Conservation (phyloP, 768 basidiomycete species). For the Lyophyllum decastes region DNA sequence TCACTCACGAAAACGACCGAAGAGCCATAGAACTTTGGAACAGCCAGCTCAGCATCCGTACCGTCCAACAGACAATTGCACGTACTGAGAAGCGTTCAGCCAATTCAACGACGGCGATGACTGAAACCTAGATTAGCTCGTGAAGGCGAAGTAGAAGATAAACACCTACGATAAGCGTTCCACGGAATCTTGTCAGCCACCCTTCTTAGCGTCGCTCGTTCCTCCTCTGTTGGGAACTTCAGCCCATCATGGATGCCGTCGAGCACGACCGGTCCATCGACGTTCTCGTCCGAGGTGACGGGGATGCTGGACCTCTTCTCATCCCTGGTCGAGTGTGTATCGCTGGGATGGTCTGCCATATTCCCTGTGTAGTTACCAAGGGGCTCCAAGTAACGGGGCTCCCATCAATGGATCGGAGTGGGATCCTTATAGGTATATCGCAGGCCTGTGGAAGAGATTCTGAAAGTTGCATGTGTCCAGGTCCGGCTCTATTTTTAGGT, state of each 20-base stretch:
- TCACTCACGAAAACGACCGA: constrained; percentile 49
- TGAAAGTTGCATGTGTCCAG: neutral
- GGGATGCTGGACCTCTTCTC: constrained; percentile 48
- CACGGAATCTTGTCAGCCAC: constrained; percentile 62
- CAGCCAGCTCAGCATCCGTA: neutral
- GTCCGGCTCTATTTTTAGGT: neutral
- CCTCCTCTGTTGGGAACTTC: constrained; percentile 66
- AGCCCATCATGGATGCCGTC: constrained; percentile 50
- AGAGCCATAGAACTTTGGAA: constrained; percentile 42
- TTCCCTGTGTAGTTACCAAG: neutral
- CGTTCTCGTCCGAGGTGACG: neutral
- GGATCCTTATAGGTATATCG: neutral
- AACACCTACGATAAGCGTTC: constrained; percentile 50
- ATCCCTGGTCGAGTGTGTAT: neutral
- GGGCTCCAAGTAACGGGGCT: neutral
- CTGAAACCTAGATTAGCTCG: constrained; percentile 27
- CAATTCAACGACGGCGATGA: constrained; percentile 67
- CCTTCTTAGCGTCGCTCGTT: constrained; percentile 56
- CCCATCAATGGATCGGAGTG: neutral
- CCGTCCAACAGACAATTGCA: neutral
- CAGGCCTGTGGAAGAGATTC: neutral
- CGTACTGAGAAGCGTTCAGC: constrained; percentile 75
- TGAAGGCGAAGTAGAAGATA: neutral
- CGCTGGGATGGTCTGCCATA: neutral
- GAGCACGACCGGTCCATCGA: constrained; percentile 7